Base-by-base conservation (phyloP, 257 asterid genomes). In the Solanum paucissectum region DNA sequence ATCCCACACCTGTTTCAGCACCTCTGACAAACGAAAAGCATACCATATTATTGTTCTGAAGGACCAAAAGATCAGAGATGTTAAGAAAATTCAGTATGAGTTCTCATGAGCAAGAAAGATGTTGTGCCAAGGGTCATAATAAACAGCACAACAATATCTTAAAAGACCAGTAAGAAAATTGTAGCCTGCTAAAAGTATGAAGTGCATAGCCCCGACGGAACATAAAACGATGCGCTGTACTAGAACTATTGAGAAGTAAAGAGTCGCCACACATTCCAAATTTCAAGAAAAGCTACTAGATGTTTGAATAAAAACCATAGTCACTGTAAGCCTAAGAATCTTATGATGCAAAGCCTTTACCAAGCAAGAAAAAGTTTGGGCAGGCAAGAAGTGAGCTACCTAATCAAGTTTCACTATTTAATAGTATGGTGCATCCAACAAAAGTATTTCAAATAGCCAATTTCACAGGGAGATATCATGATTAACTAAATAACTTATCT, bases 1-100 rank as follows among this genome's bases (percentile, higher is more conserved):
- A 91, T 97, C 99, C 99, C 99, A 97, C 37, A 97, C 98, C 96
- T 95, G 98, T 94, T 84, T 97, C 91, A 97, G 91, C 93, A 97
- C 94, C 93, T 94, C 99, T 97, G 91, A 86, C 76, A 92, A 87
- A 90, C 82, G 90, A 91, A 92, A 90, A 88, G 89, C 18, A 23
- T 62, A 86, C 74, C 38, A 49, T 21, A 49, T 82, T 82, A 82
- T 27, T 29, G 86, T 49, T 33, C 23, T 7, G 34, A 2, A 82
- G 44, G 69, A 82, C 86, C 86, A 82, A 46, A 49, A 8, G 85
- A 69, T 82, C 13, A 9, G 32, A 36, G 7, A 49, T 18, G 29
- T 14, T 10, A 49, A 81, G 38, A 81, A 82, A 82, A 82, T 49
- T 32, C 44, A 18, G 27, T 20, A 29, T 49, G 42, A 29, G 11